Evolutionary conservation across 352 stramenopile genomes (phyloP).

Genomic region (Phytophthora macrochlamydospora): DNA sequence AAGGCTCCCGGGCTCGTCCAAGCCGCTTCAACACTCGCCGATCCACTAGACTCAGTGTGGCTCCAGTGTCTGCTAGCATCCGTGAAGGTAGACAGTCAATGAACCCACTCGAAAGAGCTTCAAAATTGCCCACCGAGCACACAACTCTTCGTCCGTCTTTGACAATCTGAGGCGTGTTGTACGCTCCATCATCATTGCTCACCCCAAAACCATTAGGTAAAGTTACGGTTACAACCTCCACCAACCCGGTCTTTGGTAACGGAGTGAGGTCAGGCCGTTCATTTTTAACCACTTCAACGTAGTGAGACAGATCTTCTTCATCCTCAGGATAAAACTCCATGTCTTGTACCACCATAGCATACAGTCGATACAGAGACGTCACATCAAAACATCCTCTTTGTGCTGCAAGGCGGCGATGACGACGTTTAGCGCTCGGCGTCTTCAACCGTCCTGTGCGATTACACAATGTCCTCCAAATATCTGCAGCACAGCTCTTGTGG

Average conservation of each 20-base stretch:
- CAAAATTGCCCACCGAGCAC: not conserved
- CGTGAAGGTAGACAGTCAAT: conserved; percentile 9
- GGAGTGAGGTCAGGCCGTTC: not conserved
- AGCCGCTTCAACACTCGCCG: not conserved
- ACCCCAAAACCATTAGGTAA: not conserved
- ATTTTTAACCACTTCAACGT: not conserved
- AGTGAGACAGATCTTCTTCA: not conserved
- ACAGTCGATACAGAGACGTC: not conserved
- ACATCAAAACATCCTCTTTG: conserved; percentile 3
- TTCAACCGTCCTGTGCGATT: not conserved
- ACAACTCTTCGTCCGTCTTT: not conserved
- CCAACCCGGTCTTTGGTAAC: not conserved
- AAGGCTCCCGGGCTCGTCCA: not conserved
- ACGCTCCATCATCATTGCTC: not conserved
- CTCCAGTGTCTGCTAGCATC: conserved; percentile 9
- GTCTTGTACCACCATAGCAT: not conserved
- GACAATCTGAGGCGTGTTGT: not conserved
- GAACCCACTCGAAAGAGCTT: conserved; percentile 1
- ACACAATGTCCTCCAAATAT: not conserved
- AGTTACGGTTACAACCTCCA: not conserved
- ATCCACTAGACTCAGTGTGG: conserved; percentile 6
- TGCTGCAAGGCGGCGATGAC: not conserved
- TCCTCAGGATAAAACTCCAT: not conserved
- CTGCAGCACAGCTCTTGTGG: no score
- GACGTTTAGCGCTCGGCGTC: not conserved